Evolutionary conservation across 768 basidiomycete species (phyloP).

Genomic region (Naganishia randhawae): DNA sequence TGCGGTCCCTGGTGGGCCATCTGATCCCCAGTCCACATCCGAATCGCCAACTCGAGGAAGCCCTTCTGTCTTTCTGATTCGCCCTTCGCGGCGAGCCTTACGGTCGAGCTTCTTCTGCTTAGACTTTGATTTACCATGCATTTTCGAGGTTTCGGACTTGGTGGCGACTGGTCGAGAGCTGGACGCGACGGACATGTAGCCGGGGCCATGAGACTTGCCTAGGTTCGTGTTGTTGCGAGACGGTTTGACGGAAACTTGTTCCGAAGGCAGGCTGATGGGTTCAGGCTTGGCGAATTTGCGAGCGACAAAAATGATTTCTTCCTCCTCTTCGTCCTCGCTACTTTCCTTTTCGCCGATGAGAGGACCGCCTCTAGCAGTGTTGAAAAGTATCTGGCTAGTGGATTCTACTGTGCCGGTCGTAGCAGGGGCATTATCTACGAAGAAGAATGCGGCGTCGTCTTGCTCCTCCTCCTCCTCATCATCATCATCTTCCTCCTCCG

Average conservation of each 20-base stretch:
- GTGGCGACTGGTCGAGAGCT: conserved; percentile 14
- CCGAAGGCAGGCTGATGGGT: conserved; percentile 36
- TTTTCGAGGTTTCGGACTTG: conserved; percentile 12
- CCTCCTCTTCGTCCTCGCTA: conserved; percentile 35
- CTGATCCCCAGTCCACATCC: conserved; percentile 50
- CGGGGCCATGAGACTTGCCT: not conserved
- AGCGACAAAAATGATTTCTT: conserved; percentile 45
- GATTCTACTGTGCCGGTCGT: not conserved
- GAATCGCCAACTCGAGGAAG: conserved; percentile 35
- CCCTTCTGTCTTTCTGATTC: conserved; percentile 27
- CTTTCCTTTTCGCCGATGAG: conserved; percentile 23
- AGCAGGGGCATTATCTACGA: conserved; percentile 34
- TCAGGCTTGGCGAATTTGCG: conserved; percentile 39
- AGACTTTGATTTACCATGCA: conserved; percentile 20
- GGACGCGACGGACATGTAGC: not conserved
- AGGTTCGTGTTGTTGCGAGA: not conserved
- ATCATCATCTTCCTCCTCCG: not conserved
- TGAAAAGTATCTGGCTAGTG: conserved; percentile 26
- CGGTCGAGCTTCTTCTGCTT: conserved; percentile 25
- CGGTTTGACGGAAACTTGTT: not conserved
- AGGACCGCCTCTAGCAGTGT: conserved; percentile 14
- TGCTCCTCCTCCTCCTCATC: conserved; percentile 1
- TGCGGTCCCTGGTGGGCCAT: conserved; percentile 36
- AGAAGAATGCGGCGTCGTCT: conserved; percentile 34
- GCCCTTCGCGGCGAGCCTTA: conserved; percentile 18